Evolutionary conservation across 768 basidiomycete genomes (phyloP).

Genomic region (Trametes cubensis): DNA sequence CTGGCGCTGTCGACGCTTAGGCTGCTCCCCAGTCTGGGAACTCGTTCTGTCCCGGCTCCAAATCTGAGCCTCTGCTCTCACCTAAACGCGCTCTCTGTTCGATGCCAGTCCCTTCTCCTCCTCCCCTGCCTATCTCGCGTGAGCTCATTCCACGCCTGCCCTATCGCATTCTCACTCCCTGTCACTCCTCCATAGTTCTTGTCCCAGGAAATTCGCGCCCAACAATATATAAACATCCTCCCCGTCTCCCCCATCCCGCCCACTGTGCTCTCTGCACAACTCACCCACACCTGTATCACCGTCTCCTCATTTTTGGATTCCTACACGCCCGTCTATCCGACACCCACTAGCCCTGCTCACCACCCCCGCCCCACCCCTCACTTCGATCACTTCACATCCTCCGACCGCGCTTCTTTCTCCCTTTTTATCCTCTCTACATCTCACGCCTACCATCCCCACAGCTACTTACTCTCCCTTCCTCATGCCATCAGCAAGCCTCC

Average conservation of each 20-base stretch:
- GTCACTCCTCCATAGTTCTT: too few species aligned
- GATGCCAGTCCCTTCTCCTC: too few species aligned
- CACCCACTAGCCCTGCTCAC: not conserved
- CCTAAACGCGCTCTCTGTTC: too few species aligned
- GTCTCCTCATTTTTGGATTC: not conserved
- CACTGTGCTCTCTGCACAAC: too few species aligned
- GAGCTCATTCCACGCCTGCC: not conserved
- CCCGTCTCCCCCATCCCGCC: too few species aligned
- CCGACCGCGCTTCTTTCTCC: not conserved
- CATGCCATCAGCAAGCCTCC: conserved; percentile 20
- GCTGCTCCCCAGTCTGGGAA: not conserved
- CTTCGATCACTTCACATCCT: not conserved
- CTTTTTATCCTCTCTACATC: too few species aligned
- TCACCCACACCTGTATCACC: too few species aligned
- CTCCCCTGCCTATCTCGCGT: not conserved
- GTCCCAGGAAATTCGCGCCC: too few species aligned
- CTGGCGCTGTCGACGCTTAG: not conserved
- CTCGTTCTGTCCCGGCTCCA: not conserved
- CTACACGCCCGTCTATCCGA: not conserved
- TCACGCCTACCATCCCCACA: not conserved
- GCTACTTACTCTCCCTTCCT: not conserved
- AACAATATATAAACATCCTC: too few species aligned
- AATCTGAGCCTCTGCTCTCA: not conserved
- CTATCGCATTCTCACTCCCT: not conserved
- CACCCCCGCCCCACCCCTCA: not conserved